Percentiles rank a stretch among this genome's conserved stretches.
These are phyloP conservation scores for Mortierella sp. DNA, from an alignment of 371 early-diverging fungal species.

Conservation along the genomic window DNA sequence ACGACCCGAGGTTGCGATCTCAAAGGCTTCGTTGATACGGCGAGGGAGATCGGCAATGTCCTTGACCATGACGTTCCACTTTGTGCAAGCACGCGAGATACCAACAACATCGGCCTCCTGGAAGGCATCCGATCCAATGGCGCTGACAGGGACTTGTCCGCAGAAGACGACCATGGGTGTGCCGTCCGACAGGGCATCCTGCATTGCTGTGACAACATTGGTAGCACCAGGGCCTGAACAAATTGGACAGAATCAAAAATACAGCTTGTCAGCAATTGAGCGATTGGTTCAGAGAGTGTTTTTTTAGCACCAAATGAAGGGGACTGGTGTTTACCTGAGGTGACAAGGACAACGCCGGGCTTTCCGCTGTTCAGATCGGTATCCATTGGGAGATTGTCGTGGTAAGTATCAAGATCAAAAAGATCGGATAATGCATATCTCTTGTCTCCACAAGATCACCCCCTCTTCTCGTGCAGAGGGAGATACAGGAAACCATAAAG, in stretches of 20 bases:
- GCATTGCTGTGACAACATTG: slow-evolving; percentile 96
- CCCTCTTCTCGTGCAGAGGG: too few species aligned
- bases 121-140: slow-evolving; percentile 97
- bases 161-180: slow-evolving; percentile 94
- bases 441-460: slow-evolving; percentile 1
- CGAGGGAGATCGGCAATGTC: slow-evolving; percentile 95
- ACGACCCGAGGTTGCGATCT: slow-evolving; percentile 95
- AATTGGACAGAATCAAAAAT: background rate
- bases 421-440: background rate
- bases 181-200: slow-evolving; percentile 95
- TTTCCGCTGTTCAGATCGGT: slow-evolving; percentile 72
- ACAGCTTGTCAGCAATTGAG: background rate
- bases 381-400: background rate
- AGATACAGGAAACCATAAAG: slow-evolving; percentile 44
- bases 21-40: slow-evolving; percentile 96
- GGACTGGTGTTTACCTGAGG: slow-evolving; percentile 57
- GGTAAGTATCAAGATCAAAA: too few species aligned
- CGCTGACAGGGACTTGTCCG: slow-evolving; percentile 93
- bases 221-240: slow-evolving; percentile 94
- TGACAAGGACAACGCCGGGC: slow-evolving; percentile 95
- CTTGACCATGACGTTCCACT: slow-evolving; percentile 99
- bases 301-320: too few species aligned
- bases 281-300: too few species aligned
- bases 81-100: slow-evolving; percentile 94
- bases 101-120: slow-evolving; percentile 98